Base-by-base conservation (phyloP, 805 yeast species). In the Barnettozyma salicaria region DNA sequence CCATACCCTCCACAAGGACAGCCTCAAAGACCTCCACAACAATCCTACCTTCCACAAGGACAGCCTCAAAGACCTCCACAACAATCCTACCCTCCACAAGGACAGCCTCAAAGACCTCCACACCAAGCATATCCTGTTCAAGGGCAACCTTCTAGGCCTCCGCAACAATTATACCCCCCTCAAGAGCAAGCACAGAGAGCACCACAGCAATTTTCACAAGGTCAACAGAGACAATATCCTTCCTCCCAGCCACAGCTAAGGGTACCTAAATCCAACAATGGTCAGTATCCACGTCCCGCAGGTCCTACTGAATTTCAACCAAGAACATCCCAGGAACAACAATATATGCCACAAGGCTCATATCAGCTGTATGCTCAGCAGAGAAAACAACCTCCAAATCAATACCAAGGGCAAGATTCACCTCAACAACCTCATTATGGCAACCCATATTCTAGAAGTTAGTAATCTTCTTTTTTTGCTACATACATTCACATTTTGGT, bases 371-470 rank as follows among this genome's bases (percentile, higher is more conserved):
- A 33, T 21, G 34, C 27, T n/a, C 31, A 24, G 10, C 27, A n/a
- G 19, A 37, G 40, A 18, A 39, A 33, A 18, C 41, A 31, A 26
- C 40, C 24, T 21, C 39, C 28, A 19, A 47, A 43, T n/a, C 44
- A 34, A 18, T 40, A 26, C 20, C 44, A 40, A 29, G 47, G 34
- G 25, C 21, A 33, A 18, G 27, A 32, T 26, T 30, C 39, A 27
- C 36, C 32, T 25, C 34, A 24, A 13, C 30, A 38, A 30, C n/a
- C 16, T 11, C 34, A 19, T 11, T 12, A 27, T 16, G 25, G 14
- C 9, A 29, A 30, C 13, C 20, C 14, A 4, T 23, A 21, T 4
- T 19, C 16, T 6, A 11, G 18, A 27, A 10, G 18, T 19, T 19
- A 27, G 26, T 23, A 13, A 22, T n/a, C 16, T 24, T 19, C 25